Evolutionary conservation across 2,329 filamentous ascomycete genomes (phyloP), one percentile per base, ranked within the genome.

Genomic region (Paecilomyces formosus): DNA sequence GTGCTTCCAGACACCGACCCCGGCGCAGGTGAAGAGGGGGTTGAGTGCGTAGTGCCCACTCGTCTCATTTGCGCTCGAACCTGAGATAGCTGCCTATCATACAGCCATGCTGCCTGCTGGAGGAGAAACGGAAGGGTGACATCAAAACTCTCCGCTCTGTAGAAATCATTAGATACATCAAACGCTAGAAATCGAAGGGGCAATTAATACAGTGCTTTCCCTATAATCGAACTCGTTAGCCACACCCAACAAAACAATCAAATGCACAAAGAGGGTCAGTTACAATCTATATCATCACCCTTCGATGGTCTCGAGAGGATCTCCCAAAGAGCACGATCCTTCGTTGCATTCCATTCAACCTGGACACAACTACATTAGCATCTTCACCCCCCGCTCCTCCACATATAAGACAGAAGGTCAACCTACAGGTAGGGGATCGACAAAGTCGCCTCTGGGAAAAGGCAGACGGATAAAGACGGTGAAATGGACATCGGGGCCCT

Each of bases 51-150:
- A 31, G 68, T 73, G 45, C 70, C 74, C 8, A 78, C 76, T 61
- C 88, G 94, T 61, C 89, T 86, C 79, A 97, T 91, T 76, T 97
- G 92, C 21, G 89, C 92, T 64, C 90, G 86, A 54, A 97, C 90
- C 71, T 97, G 91, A 0, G 90, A 89, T 28, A 95, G 84, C 76
- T 97, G 91, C 55, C 90, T 83, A 71, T 97, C 92, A 69, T 94
- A 96, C 5, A 97, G 84, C 84, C 92, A 96, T 73, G 91, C 92
- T 62, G 92, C 92, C 75, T 99, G 92, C 71, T 96, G 90, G 15
- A 97, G 84, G 31, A 99, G 82, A 69, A 97, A 97, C 49, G 91
- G 83, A 59, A 95, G 85, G 26, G 90, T 88, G 21, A 97, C 93
- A 62, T 92, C 84, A 74, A 97, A 96, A 53, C 85, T 81, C 56